Base-by-base conservation (phyloP, 2,329 filamentous ascomycete species). In the Lecanicillium sp. region DNA sequence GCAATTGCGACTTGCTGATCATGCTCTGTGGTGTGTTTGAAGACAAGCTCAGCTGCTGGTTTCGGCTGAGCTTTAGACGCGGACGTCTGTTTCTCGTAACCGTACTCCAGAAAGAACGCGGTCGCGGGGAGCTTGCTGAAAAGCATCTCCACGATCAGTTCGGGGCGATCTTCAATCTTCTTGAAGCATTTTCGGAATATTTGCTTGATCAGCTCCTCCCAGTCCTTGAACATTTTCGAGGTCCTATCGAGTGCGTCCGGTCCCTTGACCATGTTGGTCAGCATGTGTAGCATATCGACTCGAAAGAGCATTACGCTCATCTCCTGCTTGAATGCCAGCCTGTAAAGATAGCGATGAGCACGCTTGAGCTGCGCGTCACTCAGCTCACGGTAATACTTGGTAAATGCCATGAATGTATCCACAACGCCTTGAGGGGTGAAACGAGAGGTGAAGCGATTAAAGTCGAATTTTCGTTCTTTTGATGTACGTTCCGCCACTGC, bases 301-400 rank as follows among this genome's bases (percentile, higher is more conserved):
- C 91, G 82, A 67, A 90, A 97, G 1, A 98, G 74, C 69, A 96
- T 79, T 19, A 96, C 84, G 49, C 83, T 84, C 71, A 93, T 83
- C 39, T 96, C 88, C 65, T 95, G 87, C 68, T 97, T 98, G 73
- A 97, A 97, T 0, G 90, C 90, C 10, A 95, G 76, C 0, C 91
- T 84, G 60, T 97, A 94, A 60, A 98, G 90, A 65, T 91, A 98
- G 6, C 93, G 85, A 67, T 97, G 93, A 11, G 85, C 85, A 5
- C 93, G 83, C 69, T 97, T 97, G 30, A 97, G 72, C 62, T 98
- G 93, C 30, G 82, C 74, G 2, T 82, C 73, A 44, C 82, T 78
- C 10, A 98, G 75, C 54, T 98, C 93, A 33, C 74, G 77, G 67
- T 95, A 96, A 67, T 83, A 91, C 39, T 76, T 79, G 1, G 84